Conservation (phyloP, 2,329 filamentous ascomycete genomes). For the Cladosporium sp. region DNA sequence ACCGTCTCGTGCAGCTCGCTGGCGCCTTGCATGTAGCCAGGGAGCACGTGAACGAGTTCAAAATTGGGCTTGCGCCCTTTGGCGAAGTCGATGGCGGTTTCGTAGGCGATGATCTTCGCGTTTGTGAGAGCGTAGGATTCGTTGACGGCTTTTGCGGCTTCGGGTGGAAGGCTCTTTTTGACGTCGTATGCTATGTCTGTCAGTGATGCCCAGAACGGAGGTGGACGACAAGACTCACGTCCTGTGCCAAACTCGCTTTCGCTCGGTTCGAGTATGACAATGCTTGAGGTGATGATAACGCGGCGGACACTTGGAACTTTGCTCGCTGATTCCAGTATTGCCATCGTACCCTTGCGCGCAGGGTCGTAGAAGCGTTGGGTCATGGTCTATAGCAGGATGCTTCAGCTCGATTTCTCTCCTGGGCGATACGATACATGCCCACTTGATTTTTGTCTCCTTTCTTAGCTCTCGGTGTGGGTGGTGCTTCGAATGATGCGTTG, state of each 20-base stretch:
- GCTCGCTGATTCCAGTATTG: neutral
- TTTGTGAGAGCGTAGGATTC: slow-evolving; percentile 21
- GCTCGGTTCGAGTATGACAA: neutral
- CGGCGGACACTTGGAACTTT: slow-evolving; percentile 34
- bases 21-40: slow-evolving; percentile 27
- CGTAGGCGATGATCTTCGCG: slow-evolving; percentile 23
- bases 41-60: slow-evolving; percentile 26
- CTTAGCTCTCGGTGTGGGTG: neutral
- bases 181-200: neutral
- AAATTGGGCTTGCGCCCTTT: slow-evolving; percentile 23
- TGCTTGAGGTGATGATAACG: slow-evolving; percentile 41
- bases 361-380: neutral
- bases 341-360: neutral
- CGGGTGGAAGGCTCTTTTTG: neutral
- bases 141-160: neutral
- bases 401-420: neutral
- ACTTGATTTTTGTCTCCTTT: neutral
- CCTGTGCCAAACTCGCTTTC: neutral
- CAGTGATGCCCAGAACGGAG: neutral
- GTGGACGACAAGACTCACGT: neutral
- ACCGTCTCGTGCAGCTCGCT: slow-evolving; percentile 28
- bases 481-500: neutral
- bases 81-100: slow-evolving; percentile 19
- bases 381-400: neutral
- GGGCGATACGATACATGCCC: neutral